phyloP scores from a whole-genome alignment of 805 yeast species.

The Teunomyces tritomae region DNA sequence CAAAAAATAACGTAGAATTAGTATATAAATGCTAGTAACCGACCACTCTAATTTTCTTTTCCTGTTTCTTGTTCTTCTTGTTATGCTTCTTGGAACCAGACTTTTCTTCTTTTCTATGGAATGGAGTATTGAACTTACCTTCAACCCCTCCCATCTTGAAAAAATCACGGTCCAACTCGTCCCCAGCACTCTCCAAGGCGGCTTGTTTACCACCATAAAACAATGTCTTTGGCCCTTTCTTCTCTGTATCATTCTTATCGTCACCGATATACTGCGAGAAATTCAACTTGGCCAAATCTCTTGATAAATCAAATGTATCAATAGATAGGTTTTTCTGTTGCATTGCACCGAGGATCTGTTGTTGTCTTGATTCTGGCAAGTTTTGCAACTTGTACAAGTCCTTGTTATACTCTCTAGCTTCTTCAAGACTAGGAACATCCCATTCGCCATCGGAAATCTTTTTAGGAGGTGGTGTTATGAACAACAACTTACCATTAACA shows the following conservation, averaged over 20 bases:
- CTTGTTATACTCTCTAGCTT: constrained; percentile 57
- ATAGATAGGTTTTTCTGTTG: constrained; percentile 49
- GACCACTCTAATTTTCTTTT: constrained; percentile 39
- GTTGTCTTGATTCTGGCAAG: constrained; percentile 70
- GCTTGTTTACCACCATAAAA: constrained; percentile 84
- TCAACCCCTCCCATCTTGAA: constrained; percentile 64
- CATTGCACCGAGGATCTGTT: constrained; percentile 67
- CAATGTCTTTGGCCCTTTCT: constrained; percentile 37
- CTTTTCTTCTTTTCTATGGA: constrained; percentile 50
- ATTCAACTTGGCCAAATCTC: constrained; percentile 68
- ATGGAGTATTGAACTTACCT: constrained; percentile 69
- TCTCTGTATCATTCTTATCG: constrained; percentile 20
- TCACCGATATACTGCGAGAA: constrained; percentile 72
- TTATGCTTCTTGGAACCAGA: constrained; percentile 54
- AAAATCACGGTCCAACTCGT: constrained; percentile 81
- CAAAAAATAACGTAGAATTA: neutral
- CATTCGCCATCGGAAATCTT: constrained; percentile 56
- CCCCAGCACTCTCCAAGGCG: constrained; percentile 72
- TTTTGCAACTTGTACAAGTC: constrained; percentile 66
- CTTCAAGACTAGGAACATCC: constrained; percentile 46
- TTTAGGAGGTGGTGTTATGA: constrained; percentile 83
- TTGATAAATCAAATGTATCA: constrained; percentile 60
- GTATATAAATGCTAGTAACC: constrained; percentile 6
- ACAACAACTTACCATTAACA: constrained; percentile 85
- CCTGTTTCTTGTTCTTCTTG: constrained; percentile 73